phyloP scores from a whole-genome alignment of 129 eudicot species.

The Lonicera japonica region DNA sequence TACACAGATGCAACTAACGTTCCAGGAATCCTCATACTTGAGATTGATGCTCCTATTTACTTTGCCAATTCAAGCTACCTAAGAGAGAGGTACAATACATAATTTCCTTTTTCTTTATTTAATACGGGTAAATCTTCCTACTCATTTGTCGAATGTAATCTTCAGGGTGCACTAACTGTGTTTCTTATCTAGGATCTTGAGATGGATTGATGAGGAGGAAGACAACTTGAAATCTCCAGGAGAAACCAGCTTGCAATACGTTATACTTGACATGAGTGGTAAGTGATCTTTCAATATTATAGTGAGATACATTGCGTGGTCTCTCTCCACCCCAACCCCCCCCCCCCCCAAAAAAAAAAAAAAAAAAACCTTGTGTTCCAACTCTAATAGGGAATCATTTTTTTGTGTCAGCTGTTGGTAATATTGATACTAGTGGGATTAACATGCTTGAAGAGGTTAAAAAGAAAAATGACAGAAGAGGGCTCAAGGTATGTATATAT shows the following conservation, averaged over 20 bases:
- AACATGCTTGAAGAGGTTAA: slow-evolving; percentile 86
- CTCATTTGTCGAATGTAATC: not conserved
- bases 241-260: slow-evolving; percentile 47
- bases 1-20: slow-evolving; percentile 55
- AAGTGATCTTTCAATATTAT: slow-evolving; percentile 7
- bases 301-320: not conserved
- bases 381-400: not conserved
- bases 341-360: too few relatives aligned
- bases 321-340: too few relatives aligned
- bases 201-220: slow-evolving; percentile 96
- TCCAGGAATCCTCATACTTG: slow-evolving; percentile 67
- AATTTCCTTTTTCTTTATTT: not conserved
- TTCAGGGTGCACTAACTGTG: not conserved
- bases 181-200: slow-evolving; percentile 50
- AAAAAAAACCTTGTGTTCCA: not conserved
- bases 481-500: slow-evolving; percentile 67
- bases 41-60: slow-evolving; percentile 82
- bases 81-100: slow-evolving; percentile 96
- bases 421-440: slow-evolving; percentile 87
- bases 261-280: slow-evolving; percentile 79
- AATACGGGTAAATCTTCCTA: too few relatives aligned
- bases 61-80: slow-evolving; percentile 75
- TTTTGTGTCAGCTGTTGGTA: slow-evolving; percentile 62
- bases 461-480: slow-evolving; percentile 58
- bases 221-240: slow-evolving; percentile 46